phyloP scores from a whole-genome alignment of 2,329 filamentous ascomycete species.

The Colletotrichum sp. region DNA sequence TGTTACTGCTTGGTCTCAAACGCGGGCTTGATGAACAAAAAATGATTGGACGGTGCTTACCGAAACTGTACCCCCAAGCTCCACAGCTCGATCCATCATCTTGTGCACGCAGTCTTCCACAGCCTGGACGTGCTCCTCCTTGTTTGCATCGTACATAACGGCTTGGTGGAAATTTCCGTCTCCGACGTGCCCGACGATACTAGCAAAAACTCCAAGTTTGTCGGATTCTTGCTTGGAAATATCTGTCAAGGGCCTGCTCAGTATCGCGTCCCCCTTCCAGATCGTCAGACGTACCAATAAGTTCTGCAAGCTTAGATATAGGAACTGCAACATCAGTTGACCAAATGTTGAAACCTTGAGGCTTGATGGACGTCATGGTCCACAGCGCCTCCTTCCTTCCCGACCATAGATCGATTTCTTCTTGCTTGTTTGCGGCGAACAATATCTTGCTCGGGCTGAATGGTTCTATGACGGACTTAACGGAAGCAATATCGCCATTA shows the following conservation, averaged over 20 bases:
- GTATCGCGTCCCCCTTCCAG: background rate
- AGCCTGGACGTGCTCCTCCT: constrained; percentile 52
- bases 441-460: constrained; percentile 66
- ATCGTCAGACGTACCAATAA: constrained; percentile 52
- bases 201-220: constrained; percentile 65
- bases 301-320: constrained; percentile 72
- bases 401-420: constrained; percentile 75
- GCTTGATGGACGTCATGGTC: constrained; percentile 71
- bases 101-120: constrained; percentile 66
- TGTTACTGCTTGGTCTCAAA: background rate
- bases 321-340: constrained; percentile 84
- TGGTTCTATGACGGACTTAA: constrained; percentile 59
- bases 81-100: constrained; percentile 74
- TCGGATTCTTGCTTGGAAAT: constrained; percentile 70
- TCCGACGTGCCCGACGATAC: constrained; percentile 74
- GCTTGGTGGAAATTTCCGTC: constrained; percentile 77
- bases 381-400: constrained; percentile 78
- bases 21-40: constrained; percentile 35
- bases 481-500: constrained; percentile 60
- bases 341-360: constrained; percentile 70
- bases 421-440: constrained; percentile 68
- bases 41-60: constrained; percentile 29
- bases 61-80: constrained; percentile 75
- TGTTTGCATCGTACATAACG: constrained; percentile 45
- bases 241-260: constrained; percentile 39